These are phyloP conservation scores for Podila verticillata DNA, from an alignment of 192 early-diverging fungal genomes.

Conservation along the genomic window DNA sequence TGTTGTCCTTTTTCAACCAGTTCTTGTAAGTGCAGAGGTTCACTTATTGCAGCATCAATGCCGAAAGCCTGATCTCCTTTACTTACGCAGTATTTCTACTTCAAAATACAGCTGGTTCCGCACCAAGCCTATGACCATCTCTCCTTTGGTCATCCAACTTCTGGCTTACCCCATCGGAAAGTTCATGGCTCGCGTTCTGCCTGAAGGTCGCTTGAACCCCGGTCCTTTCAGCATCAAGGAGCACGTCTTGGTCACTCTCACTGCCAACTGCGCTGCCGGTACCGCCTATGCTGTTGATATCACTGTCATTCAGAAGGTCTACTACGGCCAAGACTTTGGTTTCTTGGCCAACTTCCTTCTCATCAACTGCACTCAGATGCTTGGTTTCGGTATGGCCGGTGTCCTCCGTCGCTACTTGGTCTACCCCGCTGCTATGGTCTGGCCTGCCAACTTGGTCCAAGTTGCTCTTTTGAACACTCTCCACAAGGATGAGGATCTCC, in stretches of 20 bases:
- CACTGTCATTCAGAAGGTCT: slow-evolving; percentile 58
- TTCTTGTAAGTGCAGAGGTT: no score
- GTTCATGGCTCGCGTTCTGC: slow-evolving; percentile 38
- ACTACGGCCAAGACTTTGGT: slow-evolving; percentile 58
- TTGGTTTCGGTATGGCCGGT: no score
- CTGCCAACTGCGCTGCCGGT: slow-evolving; percentile 52
- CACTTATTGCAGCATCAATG: no score
- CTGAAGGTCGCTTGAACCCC: slow-evolving; percentile 52
- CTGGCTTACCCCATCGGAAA: slow-evolving; percentile 53
- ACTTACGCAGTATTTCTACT: no score
- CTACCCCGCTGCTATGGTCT: slow-evolving; percentile 75
- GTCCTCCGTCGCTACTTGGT: slow-evolving; percentile 38
- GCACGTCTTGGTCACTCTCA: slow-evolving; percentile 62
- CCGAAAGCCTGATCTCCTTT: no score
- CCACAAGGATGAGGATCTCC: slow-evolving; percentile 54
- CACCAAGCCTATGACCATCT: slow-evolving; percentile 34
- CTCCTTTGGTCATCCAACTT: slow-evolving; percentile 52
- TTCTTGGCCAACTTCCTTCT: background rate
- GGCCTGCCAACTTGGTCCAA: slow-evolving; percentile 81
- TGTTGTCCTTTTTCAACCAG: no score
- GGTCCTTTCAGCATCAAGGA: slow-evolving; percentile 70
- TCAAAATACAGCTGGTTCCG: slow-evolving; percentile 36
- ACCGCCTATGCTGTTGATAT: slow-evolving; percentile 43
- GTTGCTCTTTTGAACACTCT: slow-evolving; percentile 59
- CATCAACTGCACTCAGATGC: no score